Base-by-base conservation (phyloP, 495 filamentous ascomycete genomes). In the Penicillium goetzii region DNA sequence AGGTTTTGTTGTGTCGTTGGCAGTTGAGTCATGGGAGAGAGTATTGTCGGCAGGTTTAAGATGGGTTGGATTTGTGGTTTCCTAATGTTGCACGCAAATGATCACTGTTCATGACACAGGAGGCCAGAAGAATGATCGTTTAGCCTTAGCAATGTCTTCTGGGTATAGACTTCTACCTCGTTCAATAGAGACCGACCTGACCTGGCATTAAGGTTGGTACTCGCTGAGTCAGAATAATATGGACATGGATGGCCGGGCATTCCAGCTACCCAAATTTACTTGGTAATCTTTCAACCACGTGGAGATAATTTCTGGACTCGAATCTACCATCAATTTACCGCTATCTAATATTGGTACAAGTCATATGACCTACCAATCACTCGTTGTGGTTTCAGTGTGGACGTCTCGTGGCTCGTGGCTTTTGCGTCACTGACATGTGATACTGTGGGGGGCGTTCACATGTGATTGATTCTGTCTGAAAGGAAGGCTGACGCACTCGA, bases 1-100 rank as follows among this genome's bases (percentile, higher is more conserved):
- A 97, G 78, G 84, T 89, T 9, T 84, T 82, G 76, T 74, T 99
- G 34, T 99, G 95, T 74, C 80, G 81, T 50, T 96, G 86, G 83
- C 93, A 97, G 75, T 88, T 93, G 58, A 74, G 68, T 23, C 86
- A 86, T 55, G 95, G 95, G 25, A 83, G 89, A 62, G 86, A 90
- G 56, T 97, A 87, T 80, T 99, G 95, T 71, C 82, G 76, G 55
- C 72, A 74, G 60, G 51, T 68, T 15, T 78, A 47, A 8, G 2
- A 0, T 15, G 12, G 14, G 1, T 47, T 23, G 12, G 2, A 23
- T 21, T 47, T 47, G 43, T 10, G 6, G 1, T 0, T 53, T 32
- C 14, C 17, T 17, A 17, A 17, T 40, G 36, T 3, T 40, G 36
- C 12, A 36, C 8, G 50, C 15, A 25, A 47, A 23, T 21, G 21